Percentiles rank a stretch among this genome's conserved stretches.
phyloP scores from a whole-genome alignment of 2,329 filamentous ascomycete species.

The Akanthomyces dipterigenus region DNA sequence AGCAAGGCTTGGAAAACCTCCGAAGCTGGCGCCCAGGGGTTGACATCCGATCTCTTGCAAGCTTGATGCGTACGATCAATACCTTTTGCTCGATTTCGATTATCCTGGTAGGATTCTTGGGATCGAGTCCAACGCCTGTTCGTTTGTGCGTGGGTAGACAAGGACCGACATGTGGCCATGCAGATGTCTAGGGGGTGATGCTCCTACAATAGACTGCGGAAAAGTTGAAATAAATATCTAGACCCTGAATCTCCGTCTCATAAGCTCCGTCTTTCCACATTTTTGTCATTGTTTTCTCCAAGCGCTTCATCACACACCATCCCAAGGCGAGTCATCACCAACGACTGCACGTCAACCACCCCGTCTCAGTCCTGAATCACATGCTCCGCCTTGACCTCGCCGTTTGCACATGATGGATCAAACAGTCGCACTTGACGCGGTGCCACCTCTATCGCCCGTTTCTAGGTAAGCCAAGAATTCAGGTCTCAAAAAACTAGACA shows the following conservation, averaged over 20 bases:
- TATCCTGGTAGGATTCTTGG: neutral
- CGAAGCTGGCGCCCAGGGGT: neutral
- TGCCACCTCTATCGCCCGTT: conserved; percentile 7
- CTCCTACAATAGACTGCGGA: neutral
- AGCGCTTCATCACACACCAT: too few relatives aligned
- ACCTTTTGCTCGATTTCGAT: neutral
- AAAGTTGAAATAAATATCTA: neutral
- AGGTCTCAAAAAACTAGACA: neutral
- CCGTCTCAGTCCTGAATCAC: neutral
- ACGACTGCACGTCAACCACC: neutral
- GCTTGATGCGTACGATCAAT: neutral
- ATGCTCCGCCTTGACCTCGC: neutral
- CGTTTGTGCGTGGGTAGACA: neutral
- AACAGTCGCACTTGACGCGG: conserved; percentile 3
- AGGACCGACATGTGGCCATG: neutral
- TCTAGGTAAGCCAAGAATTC: conserved; percentile 2
- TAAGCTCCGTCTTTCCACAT: too few relatives aligned
- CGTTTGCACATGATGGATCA: conserved; percentile 1
- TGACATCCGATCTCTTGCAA: neutral
- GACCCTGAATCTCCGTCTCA: neutral
- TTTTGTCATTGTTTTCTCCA: neutral
- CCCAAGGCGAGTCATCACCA: neutral
- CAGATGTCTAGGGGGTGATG: neutral
- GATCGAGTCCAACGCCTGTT: neutral
- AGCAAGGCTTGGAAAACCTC: neutral